These are phyloP conservation scores for Rhodosporidiobolus sp. DNA, from an alignment of 768 basidiomycete species.

Conservation along the genomic window DNA sequence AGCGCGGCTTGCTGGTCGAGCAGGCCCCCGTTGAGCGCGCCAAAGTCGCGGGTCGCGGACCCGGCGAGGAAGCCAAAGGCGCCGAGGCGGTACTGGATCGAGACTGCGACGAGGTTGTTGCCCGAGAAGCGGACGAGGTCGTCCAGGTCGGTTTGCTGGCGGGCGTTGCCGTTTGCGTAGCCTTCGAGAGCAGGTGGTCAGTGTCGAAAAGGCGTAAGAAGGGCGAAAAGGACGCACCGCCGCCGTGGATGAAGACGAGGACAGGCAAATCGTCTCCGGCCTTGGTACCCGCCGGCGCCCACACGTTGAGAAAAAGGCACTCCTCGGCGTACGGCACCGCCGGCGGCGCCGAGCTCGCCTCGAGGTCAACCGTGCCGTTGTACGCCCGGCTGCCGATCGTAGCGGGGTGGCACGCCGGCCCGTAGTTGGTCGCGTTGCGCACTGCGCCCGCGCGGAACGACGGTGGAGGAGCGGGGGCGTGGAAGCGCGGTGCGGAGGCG, in stretches of 20 bases:
- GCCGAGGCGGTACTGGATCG: slow-evolving; percentile 57
- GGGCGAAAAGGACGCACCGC: slow-evolving; percentile 35
- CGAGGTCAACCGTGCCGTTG: neutral
- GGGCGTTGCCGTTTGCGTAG: slow-evolving; percentile 4
- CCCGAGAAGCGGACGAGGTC: slow-evolving; percentile 46
- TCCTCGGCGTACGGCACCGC: slow-evolving; percentile 50
- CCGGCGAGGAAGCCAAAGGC: slow-evolving; percentile 57
- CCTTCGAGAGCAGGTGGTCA: too few species aligned
- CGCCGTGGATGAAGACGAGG: slow-evolving; percentile 54
- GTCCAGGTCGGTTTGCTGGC: slow-evolving; percentile 45
- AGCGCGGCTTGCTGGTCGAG: slow-evolving; percentile 58
- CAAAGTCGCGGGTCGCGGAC: slow-evolving; percentile 50
- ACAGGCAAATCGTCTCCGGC: slow-evolving; percentile 49
- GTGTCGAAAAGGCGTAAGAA: too few species aligned
- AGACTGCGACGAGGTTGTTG: slow-evolving; percentile 52
- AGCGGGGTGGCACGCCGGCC: neutral
- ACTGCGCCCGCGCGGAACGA: neutral
- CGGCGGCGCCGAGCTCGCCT: neutral
- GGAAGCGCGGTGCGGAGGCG: neutral
- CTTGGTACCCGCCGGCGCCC: slow-evolving; percentile 48
- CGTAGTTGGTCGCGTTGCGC: neutral
- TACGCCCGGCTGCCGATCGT: neutral
- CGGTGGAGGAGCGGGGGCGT: neutral
- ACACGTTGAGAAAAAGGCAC: slow-evolving; percentile 55
- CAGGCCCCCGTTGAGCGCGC: slow-evolving; percentile 50